A percentile compares a stretch with the other conserved stretches of the same genome.
Evolutionary conservation across 179 eudicot species (phyloP).

Genomic region (Heliamphora pulchella): DNA sequence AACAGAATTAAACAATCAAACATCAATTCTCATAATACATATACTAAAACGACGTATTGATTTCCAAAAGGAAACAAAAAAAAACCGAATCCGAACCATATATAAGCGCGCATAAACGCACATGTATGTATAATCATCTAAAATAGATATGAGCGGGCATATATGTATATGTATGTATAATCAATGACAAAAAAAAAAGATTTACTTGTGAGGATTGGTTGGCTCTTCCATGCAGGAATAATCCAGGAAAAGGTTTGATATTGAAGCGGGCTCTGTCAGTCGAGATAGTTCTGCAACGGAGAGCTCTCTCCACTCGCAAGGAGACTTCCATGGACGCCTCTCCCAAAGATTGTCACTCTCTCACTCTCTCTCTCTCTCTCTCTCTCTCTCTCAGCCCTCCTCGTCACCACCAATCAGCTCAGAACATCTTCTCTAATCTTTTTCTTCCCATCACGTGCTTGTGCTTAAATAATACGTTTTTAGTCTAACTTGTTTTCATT

Average conservation of each 20-base stretch:
- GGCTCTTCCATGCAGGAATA: conserved; percentile 21
- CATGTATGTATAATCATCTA: no score
- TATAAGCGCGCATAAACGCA: no score
- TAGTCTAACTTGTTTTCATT: no score
- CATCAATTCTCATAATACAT: background rate
- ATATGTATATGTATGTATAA: background rate
- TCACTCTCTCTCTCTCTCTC: conserved; percentile 13
- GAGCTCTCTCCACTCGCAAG: conserved; percentile 30
- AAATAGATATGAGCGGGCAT: no score
- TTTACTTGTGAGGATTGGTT: conserved; percentile 20
- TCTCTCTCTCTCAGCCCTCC: background rate
- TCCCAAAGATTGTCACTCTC: conserved; percentile 6
- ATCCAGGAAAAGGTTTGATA: conserved; percentile 37
- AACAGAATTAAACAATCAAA: background rate
- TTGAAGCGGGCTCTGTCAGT: conserved; percentile 17
- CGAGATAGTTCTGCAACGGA: conserved; percentile 22
- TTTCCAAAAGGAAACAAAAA: background rate
- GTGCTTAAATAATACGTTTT: background rate
- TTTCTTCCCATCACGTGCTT: conserved; percentile 14
- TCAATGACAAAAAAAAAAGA: background rate
- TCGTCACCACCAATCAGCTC: conserved; percentile 11
- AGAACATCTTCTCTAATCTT: background rate
- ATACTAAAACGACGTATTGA: background rate
- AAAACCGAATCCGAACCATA: no score
- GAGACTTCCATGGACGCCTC: conserved; percentile 35